A percentile compares a stretch with the other conserved stretches of the same genome.
phyloP scores from a whole-genome alignment of 768 basidiomycete species.

The Scleroderma citrinum region DNA sequence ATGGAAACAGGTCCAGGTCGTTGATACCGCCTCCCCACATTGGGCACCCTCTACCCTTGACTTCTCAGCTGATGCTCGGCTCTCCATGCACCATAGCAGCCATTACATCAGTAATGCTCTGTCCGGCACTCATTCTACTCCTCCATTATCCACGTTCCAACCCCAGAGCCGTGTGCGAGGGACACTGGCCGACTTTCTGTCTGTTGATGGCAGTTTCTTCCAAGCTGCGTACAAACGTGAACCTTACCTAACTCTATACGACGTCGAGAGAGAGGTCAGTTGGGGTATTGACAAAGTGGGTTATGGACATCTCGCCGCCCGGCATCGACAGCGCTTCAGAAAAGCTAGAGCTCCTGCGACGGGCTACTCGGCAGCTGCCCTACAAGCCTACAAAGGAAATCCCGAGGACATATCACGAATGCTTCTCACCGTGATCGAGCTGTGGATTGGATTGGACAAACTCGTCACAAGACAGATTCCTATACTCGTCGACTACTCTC shows the following conservation, averaged over 20 bases:
- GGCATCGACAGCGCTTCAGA: constrained; percentile 9
- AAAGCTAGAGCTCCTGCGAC: constrained; percentile 20
- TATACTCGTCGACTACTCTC: too few relatives aligned
- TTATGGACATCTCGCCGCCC: constrained; percentile 6
- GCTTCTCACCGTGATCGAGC: too few relatives aligned
- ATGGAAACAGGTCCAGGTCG: constrained; percentile 23
- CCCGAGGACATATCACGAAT: constrained; percentile 26
- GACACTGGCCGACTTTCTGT: too few relatives aligned
- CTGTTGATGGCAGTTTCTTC: constrained; percentile 6
- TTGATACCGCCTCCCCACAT: constrained; percentile 18
- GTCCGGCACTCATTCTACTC: background rate
- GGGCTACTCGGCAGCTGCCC: constrained; percentile 23
- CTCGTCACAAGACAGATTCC: too few relatives aligned
- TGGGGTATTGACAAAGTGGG: constrained; percentile 32
- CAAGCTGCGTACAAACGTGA: constrained; percentile 7
- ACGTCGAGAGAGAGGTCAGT: constrained; percentile 33
- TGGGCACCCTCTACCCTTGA: constrained; percentile 29
- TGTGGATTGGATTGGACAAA: too few relatives aligned
- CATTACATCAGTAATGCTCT: constrained; percentile 21
- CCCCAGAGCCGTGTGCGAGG: too few relatives aligned
- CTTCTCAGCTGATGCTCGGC: constrained; percentile 23
- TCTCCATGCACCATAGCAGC: constrained; percentile 28
- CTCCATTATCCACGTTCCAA: background rate
- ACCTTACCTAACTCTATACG: constrained; percentile 21
- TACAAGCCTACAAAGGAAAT: constrained; percentile 29